Evolutionary conservation across 2,329 filamentous ascomycete species (phyloP).

Genomic region (Myrmaecium sp.): DNA sequence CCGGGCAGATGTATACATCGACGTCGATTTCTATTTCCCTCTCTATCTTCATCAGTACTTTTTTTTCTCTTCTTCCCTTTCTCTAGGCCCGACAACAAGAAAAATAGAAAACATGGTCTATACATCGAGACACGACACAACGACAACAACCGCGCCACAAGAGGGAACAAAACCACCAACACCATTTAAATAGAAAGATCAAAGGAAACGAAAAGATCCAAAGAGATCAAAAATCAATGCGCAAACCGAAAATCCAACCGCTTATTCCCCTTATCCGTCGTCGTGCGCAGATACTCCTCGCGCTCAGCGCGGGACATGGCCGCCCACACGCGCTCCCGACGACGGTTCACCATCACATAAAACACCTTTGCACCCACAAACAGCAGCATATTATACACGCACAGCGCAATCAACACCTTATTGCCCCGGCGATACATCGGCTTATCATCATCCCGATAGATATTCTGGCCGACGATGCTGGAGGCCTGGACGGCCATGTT

Average conservation of each 20-base stretch:
- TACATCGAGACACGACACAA: no score
- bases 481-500: slow-evolving; percentile 32
- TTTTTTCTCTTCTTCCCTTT: no score
- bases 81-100: no score
- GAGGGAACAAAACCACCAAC: no score
- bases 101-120: no score
- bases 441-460: slow-evolving; percentile 37
- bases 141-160: no score
- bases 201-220: no score
- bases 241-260: slow-evolving; percentile 22
- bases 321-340: slow-evolving; percentile 30
- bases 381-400: slow-evolving; percentile 28
- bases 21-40: no score
- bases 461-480: slow-evolving; percentile 22
- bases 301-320: slow-evolving; percentile 32
- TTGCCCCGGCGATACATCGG: slow-evolving; percentile 39
- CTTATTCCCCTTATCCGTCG: slow-evolving; percentile 22
- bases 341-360: slow-evolving; percentile 31
- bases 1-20: no score
- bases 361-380: slow-evolving; percentile 33
- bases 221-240: no score
- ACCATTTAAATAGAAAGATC: no score
- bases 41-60: no score
- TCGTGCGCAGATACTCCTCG: slow-evolving; percentile 28
- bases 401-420: slow-evolving; percentile 31